Conservation (phyloP, 78 protist genomes). For the Dictyostelium purpureum region DNA sequence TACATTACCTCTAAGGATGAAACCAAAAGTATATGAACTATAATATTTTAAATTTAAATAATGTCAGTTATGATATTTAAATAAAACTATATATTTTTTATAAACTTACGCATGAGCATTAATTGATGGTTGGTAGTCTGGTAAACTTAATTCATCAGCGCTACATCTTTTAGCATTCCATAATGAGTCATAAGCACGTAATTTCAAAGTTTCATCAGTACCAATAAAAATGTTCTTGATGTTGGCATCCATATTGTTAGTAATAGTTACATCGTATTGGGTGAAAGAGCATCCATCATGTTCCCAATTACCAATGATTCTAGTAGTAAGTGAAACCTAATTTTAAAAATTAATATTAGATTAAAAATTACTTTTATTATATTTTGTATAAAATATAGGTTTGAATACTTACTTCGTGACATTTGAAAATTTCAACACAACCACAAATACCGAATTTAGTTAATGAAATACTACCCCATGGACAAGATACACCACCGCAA, state of each 20-base stretch:
- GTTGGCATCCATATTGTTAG: neutral
- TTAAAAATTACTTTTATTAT: no score
- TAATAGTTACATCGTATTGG: slow-evolving; percentile 18
- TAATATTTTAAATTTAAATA: no score
- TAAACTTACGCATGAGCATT: neutral
- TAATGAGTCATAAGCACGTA: neutral
- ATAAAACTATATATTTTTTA: no score
- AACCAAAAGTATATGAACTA: slow-evolving; percentile 64
- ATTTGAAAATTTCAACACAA: neutral
- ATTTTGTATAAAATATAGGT: no score
- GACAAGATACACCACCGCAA: slow-evolving; percentile 12
- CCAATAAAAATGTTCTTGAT: slow-evolving; percentile 11
- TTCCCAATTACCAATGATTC: neutral
- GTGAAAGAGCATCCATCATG: slow-evolving; percentile 17
- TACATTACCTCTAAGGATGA: neutral
- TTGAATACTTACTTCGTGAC: slow-evolving; percentile 43
- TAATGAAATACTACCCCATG: neutral
- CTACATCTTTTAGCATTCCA: slow-evolving; percentile 10
- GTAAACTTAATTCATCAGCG: neutral
- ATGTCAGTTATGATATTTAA: no score
- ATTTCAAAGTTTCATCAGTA: slow-evolving; percentile 8
- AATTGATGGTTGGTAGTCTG: slow-evolving; percentile 5
- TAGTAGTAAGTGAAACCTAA: neutral
- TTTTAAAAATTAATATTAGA: no score
- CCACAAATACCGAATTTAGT: neutral